Evolutionary conservation across 1,284 basidiomycete genomes (phyloP).

Genomic region (Tetrapyrgos nigripes): DNA sequence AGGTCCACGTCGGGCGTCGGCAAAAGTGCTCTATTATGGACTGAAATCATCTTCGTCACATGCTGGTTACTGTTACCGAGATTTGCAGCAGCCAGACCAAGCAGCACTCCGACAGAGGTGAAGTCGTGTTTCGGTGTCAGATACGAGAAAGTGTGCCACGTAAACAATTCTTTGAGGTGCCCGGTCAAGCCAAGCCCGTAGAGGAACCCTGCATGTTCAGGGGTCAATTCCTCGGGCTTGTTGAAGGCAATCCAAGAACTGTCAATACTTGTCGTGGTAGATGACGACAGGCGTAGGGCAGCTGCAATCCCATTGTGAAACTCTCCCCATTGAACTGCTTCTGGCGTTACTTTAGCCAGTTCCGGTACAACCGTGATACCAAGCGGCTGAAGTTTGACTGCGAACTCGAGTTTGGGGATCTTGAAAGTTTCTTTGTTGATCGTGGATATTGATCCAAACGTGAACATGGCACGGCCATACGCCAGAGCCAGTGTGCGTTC

Average conservation of each 20-base stretch:
- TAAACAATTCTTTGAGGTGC: slow-evolving; percentile 86
- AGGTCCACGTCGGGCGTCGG: slow-evolving; percentile 89
- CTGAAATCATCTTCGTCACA: slow-evolving; percentile 90
- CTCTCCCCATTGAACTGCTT: slow-evolving; percentile 89
- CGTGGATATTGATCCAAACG: slow-evolving; percentile 76
- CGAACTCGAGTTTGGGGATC: slow-evolving; percentile 83
- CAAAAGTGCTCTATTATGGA: slow-evolving; percentile 92
- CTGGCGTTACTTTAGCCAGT: slow-evolving; percentile 66
- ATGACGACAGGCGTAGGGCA: slow-evolving; percentile 82
- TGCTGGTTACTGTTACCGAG: slow-evolving; percentile 88
- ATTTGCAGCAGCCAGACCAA: slow-evolving; percentile 92
- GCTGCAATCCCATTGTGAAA: slow-evolving; percentile 98
- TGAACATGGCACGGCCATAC: slow-evolving; percentile 88
- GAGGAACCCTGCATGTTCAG: slow-evolving; percentile 95
- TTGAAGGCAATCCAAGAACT: slow-evolving; percentile 96
- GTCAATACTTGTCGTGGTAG: slow-evolving; percentile 74
- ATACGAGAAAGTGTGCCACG: slow-evolving; percentile 91
- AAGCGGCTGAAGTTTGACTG: slow-evolving; percentile 75
- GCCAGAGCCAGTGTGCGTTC: slow-evolving; percentile 88
- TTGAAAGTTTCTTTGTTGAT: slow-evolving; percentile 79
- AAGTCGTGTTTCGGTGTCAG: slow-evolving; percentile 95
- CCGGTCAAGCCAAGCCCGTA: slow-evolving; percentile 93
- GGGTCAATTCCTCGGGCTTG: slow-evolving; percentile 83
- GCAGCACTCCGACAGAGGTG: slow-evolving; percentile 91
- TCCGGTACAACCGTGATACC: slow-evolving; percentile 72